A percentile compares a stretch with the other conserved stretches of the same genome.
These are phyloP conservation scores for Nelumbo lutea DNA, from an alignment of 164 flowering plant species.

Conservation along the genomic window DNA sequence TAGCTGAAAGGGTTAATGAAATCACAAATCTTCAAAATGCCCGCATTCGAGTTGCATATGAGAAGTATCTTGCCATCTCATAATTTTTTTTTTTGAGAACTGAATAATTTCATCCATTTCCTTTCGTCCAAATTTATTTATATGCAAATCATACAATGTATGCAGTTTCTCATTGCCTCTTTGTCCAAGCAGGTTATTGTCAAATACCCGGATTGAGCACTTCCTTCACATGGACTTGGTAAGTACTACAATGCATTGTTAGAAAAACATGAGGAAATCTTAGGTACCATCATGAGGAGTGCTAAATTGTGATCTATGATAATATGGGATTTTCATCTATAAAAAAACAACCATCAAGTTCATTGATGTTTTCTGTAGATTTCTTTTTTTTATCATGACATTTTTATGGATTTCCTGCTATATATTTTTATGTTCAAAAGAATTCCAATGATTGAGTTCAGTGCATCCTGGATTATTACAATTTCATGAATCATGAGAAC, in stretches of 20 bases:
- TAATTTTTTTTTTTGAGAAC: background rate
- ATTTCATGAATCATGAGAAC: too few relatives aligned
- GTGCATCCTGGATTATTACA: too few relatives aligned
- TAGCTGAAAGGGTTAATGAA: conserved; percentile 46
- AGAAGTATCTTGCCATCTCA: conserved; percentile 37
- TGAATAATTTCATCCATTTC: background rate
- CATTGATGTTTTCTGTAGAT: too few relatives aligned
- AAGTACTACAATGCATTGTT: conserved; percentile 9
- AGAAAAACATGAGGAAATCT: background rate
- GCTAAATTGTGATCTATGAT: too few relatives aligned
- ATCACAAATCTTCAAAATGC: conserved; percentile 52
- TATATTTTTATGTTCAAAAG: too few relatives aligned
- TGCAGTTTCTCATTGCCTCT: background rate
- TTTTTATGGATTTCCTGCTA: too few relatives aligned
- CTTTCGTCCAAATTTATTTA: background rate
- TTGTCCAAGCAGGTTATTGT: conserved; percentile 43
- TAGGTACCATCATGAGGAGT: background rate
- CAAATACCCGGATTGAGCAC: conserved; percentile 38
- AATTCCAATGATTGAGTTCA: too few relatives aligned
- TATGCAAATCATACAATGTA: too few relatives aligned
- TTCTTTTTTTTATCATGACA: too few relatives aligned
- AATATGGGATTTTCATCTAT: too few relatives aligned
- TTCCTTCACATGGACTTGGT: conserved; percentile 82
- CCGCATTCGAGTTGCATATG: conserved; percentile 44
- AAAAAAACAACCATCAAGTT: too few relatives aligned